Evolutionary conservation across 148 eudicot species (phyloP), one percentile per base, ranked within the genome.

Genomic region (Persicaria tinctoria): DNA sequence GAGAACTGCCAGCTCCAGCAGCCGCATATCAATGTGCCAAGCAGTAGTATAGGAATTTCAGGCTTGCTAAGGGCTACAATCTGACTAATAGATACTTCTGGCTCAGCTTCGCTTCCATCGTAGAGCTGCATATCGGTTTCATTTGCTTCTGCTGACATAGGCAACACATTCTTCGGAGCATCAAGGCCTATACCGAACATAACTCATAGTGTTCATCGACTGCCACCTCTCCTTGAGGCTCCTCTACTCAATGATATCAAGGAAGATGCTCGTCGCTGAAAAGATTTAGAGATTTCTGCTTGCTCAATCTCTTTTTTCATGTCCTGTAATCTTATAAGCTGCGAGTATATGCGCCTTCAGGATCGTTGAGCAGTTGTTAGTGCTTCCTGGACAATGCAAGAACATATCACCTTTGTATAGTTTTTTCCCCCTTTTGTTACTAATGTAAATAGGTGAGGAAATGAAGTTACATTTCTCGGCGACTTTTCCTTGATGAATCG

Each of bases 271-370:
- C 23, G 23, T 23, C 23, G 0, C 23, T 23, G 23, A 23, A 23
- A 23, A 23, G 23, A 23, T 23, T 72, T 72, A 74, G 77, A 1
- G 79, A 53, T 27, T 23, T 23, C 23, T 23, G 23, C 23, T 23
- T 23, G 23, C 23, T 23, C 23, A 23, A 23, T 23, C 23, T 80
- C 83, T 41, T 79, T 83, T 50, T 73, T 85, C 48, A 82, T 80
- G 64, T 91, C 89, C 77, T 92, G 94, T 55, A 90, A 60, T 45
- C 38, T 78, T 73, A 90, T 79, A 56, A 92, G 97, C 75, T 92
- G 94, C 76, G 90, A 84, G 78, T 92, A 92, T 69, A 91, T 23
- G 0, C 91, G 75, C 95, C 97, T 63, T 92, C 86, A 73, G 91
- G 86, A 83, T 92, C 86, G 80, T 81, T 75, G 55, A 88, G 84